phyloP scores from a whole-genome alignment of 2,329 filamentous ascomycete genomes.

The Apiospora saccharicola region DNA sequence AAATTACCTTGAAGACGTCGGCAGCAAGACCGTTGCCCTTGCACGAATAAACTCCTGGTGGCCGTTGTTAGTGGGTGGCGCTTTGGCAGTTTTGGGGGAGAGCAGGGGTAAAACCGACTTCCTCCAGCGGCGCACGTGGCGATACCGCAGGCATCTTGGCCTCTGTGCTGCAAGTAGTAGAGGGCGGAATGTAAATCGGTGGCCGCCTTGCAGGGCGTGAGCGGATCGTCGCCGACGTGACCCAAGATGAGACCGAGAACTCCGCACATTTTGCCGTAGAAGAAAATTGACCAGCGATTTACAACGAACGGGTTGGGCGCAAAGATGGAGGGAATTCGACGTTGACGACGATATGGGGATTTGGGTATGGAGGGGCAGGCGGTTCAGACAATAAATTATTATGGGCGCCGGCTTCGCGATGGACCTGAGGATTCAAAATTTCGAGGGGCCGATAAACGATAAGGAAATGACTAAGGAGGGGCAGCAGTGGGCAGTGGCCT shows the following conservation, averaged over 20 bases:
- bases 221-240: slow-evolving; percentile 42
- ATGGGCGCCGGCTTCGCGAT: slow-evolving; percentile 12
- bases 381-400: slow-evolving; percentile 14
- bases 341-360: slow-evolving; percentile 6
- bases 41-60: slow-evolving; percentile 57
- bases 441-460: slow-evolving; percentile 15
- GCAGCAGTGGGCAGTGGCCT: not conserved
- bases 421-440: not conserved
- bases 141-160: slow-evolving; percentile 59
- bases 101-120: slow-evolving; percentile 65
- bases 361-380: slow-evolving; percentile 6
- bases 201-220: slow-evolving; percentile 46
- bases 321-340: not conserved
- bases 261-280: slow-evolving; percentile 51
- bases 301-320: not conserved
- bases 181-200: slow-evolving; percentile 64
- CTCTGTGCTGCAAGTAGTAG: slow-evolving; percentile 61
- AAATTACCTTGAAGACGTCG: slow-evolving; percentile 67
- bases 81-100: not conserved
- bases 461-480: slow-evolving; percentile 21
- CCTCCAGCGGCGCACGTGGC: slow-evolving; percentile 75
- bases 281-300: not conserved
- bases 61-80: not conserved
- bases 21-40: slow-evolving; percentile 82
- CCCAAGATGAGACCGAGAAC: slow-evolving; percentile 63